phyloP scores from a whole-genome alignment of 345 rosid species.

The Eutrema yunnanense region DNA sequence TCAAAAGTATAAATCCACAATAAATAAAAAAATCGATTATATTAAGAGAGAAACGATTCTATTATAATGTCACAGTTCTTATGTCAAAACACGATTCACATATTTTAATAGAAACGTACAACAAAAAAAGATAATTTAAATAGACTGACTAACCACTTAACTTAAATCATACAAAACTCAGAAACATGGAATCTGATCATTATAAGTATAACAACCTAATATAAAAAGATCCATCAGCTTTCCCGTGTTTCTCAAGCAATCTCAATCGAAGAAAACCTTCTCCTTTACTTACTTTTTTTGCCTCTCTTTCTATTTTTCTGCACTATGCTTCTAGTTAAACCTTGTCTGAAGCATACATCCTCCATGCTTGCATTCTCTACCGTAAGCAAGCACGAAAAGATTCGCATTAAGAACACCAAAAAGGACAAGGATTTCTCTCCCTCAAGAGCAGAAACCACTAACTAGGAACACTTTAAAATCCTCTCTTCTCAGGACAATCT shows the following conservation, averaged over 20 bases:
- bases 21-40: background rate
- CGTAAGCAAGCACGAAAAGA: conserved; percentile 16
- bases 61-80: background rate
- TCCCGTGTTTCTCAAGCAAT: conserved; percentile 20
- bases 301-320: conserved; percentile 2
- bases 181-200: conserved; percentile 23
- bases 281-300: background rate
- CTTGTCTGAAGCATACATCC: conserved; percentile 16
- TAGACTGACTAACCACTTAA: conserved; percentile 17
- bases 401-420: conserved; percentile 14
- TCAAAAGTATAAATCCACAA: background rate
- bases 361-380: conserved; percentile 1
- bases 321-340: conserved; percentile 12
- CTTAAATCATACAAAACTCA: conserved; percentile 19
- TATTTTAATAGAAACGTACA: conserved; percentile 14
- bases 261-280: conserved; percentile 12
- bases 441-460: conserved; percentile 9
- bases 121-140: background rate
- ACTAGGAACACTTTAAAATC: conserved; percentile 24
- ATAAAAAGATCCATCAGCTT: conserved; percentile 4
- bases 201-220: conserved; percentile 2
- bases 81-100: conserved; percentile 11
- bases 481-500: conserved; percentile 63
- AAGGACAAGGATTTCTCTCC: conserved; percentile 14
- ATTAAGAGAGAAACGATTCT: conserved; percentile 1